Conservation (phyloP, 2,329 filamentous ascomycete genomes). For the Sporothrix luriei region DNA sequence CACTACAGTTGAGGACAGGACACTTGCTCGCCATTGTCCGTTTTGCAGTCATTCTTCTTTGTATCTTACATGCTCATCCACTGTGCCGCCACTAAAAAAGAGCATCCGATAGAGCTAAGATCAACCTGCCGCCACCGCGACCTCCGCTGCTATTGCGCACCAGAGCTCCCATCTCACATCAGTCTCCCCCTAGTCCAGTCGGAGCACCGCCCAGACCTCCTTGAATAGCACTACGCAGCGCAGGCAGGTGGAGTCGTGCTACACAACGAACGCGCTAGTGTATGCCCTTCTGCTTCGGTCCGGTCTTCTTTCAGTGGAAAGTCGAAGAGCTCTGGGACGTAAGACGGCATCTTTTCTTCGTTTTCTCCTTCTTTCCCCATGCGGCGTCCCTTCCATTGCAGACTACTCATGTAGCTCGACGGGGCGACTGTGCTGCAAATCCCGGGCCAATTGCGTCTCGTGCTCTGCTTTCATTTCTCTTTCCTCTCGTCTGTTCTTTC, state of each 20-base stretch:
- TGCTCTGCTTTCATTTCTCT: too few relatives aligned
- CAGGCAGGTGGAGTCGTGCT: conserved; percentile 26
- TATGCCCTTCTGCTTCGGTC: conserved; percentile 4
- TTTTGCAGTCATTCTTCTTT: too few relatives aligned
- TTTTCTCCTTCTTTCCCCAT: neutral
- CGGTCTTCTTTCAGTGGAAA: neutral
- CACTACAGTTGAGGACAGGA: too few relatives aligned
- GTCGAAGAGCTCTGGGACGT: conserved; percentile 9
- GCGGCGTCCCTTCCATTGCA: neutral
- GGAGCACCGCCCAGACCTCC: conserved; percentile 28
- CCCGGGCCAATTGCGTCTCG: neutral
- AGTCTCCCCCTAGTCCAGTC: neutral
- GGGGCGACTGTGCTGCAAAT: neutral
- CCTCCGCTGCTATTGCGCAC: too few relatives aligned
- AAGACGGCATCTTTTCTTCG: conserved; percentile 17
- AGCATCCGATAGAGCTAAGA: neutral
- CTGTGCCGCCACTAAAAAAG: neutral
- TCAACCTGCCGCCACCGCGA: neutral
- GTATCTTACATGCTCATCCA: neutral
- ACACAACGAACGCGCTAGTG: conserved; percentile 24
- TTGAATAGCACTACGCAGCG: conserved; percentile 8
- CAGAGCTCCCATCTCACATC: too few relatives aligned
- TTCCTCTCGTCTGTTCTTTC: neutral
- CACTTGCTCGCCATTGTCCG: neutral
- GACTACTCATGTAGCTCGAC: neutral